Evolutionary conservation across 2,329 filamentous ascomycete species (phyloP).

Genomic region (Ceratocystis cacaofunesta): DNA sequence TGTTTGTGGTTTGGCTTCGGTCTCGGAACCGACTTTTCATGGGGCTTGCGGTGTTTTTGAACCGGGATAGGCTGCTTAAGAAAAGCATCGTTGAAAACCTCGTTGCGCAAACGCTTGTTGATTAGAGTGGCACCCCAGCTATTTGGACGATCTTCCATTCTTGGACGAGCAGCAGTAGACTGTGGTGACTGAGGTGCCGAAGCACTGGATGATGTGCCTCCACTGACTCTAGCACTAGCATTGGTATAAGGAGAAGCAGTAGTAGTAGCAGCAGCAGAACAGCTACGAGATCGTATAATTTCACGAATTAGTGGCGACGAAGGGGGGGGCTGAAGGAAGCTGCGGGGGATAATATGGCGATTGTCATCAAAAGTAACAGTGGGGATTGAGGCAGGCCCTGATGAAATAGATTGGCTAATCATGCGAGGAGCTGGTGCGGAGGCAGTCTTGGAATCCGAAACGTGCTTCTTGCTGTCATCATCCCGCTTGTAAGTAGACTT

Average conservation of each 20-base stretch:
- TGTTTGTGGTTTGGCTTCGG: constrained; percentile 23
- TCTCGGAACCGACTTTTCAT: constrained; percentile 49
- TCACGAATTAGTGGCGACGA: constrained; percentile 15
- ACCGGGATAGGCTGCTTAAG: constrained; percentile 68
- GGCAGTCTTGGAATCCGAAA: not conserved
- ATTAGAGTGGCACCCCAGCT: constrained; percentile 87
- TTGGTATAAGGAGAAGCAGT: not conserved
- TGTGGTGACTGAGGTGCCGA: constrained; percentile 15
- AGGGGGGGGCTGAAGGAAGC: constrained; percentile 49
- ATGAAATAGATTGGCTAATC: constrained; percentile 56
- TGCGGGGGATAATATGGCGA: constrained; percentile 77
- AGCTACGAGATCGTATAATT: constrained; percentile 15
- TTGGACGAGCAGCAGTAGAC: constrained; percentile 28
- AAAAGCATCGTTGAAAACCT: constrained; percentile 87
- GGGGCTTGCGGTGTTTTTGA: constrained; percentile 59
- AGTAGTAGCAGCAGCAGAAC: constrained; percentile 13
- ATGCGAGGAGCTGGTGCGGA: constrained; percentile 25
- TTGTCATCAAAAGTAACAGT: constrained; percentile 93
- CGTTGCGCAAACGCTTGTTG: constrained; percentile 74
- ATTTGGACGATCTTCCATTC: constrained; percentile 41
- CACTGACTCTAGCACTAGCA: not conserved
- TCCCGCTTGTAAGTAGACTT: constrained; percentile 41
- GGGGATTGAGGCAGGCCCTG: constrained; percentile 50
- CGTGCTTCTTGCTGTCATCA: constrained; percentile 24
- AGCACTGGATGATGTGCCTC: constrained; percentile 6